Evolutionary conservation across 140 eudicot genomes (phyloP), one percentile per base, ranked within the genome.

Genomic region (Bidens hawaiensis): DNA sequence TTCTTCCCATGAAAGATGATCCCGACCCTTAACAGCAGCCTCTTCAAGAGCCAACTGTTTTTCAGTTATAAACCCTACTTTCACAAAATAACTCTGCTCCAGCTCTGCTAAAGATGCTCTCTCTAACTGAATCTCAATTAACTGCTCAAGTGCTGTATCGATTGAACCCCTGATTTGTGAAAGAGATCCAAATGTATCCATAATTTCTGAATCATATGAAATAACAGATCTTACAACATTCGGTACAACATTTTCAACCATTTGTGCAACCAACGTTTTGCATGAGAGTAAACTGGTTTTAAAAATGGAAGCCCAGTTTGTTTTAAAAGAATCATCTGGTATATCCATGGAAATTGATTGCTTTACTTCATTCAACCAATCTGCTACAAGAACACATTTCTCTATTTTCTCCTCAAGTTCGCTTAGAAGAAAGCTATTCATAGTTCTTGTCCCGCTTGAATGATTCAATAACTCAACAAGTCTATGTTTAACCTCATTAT

Each of bases 1-100:
- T 73, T 94, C 99, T 49, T 94, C 99, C 99, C 99, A 94, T 2
- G 99, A 94, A 47, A 94, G 82, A 78, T 94, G 88, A 60, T 94
- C 97, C 28, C 99, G 77, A 47, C 99, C 95, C 80, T 81, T 83
- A 34, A 85, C 75, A 49, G 99, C 75, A 77, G 99, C 99, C 69
- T 94, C 99, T 77, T 88, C 86, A 60, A 94, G 95, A 60, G 95
- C 97, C 81, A 94, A 76, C 60, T 94, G 97, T 73, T 76, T 83
- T 69, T 94, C 97, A 28, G 99, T 88, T 16, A 94, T 83, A 58
- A 81, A 81, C 53, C 97, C 99, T 22, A 94, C 97, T 74, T 85
- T 81, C 50, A 89, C 74, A 79, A 88, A 94, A 80, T 94, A 94
- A 64, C 78, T 85, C 36, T 81, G 79, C 80, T 88, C 99, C 59